Conservation (phyloP, 306 rosid species). For the Senna tora region DNA sequence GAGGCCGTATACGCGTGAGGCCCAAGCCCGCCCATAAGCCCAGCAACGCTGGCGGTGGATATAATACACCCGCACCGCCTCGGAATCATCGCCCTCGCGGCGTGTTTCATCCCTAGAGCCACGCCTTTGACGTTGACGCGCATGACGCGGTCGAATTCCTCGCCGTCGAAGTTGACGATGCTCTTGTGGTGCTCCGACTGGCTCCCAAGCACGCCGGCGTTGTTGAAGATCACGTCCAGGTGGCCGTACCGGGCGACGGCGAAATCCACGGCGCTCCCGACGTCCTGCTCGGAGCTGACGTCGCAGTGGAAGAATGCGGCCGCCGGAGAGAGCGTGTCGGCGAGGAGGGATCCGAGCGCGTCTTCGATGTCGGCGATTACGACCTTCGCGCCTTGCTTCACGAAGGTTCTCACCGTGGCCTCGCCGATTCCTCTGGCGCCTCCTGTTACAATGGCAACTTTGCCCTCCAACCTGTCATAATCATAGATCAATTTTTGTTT, state of each 20-base stretch:
- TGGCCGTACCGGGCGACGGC: slow-evolving; percentile 58
- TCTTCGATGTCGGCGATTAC: slow-evolving; percentile 75
- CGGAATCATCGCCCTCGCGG: slow-evolving; percentile 70
- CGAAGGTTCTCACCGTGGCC: slow-evolving; percentile 67
- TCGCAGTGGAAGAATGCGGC: slow-evolving; percentile 66
- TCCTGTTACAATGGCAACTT: slow-evolving; percentile 74
- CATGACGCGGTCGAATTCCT: slow-evolving; percentile 73
- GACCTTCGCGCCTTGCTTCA: slow-evolving; percentile 70
- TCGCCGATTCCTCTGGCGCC: slow-evolving; percentile 84
- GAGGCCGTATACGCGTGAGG: slow-evolving; percentile 86
- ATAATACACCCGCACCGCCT: slow-evolving; percentile 63
- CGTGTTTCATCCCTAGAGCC: slow-evolving; percentile 79
- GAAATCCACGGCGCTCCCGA: slow-evolving; percentile 47
- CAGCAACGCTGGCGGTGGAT: slow-evolving; percentile 78
- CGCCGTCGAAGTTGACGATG: slow-evolving; percentile 61
- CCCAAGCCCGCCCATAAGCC: slow-evolving; percentile 73
- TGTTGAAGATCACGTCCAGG: slow-evolving; percentile 80
- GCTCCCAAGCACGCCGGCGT: slow-evolving; percentile 73
- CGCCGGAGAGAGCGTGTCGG: slow-evolving; percentile 51
- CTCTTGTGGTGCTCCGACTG: slow-evolving; percentile 63
- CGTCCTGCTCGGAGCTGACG: slow-evolving; percentile 64
- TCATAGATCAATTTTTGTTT: no score
- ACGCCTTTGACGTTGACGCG: slow-evolving; percentile 76
- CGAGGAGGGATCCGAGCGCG: slow-evolving; percentile 48
- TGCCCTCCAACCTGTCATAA: slow-evolving; percentile 68